Conservation (phyloP, 2,329 filamentous ascomycete genomes). For the Colletotrichum kahawae region DNA sequence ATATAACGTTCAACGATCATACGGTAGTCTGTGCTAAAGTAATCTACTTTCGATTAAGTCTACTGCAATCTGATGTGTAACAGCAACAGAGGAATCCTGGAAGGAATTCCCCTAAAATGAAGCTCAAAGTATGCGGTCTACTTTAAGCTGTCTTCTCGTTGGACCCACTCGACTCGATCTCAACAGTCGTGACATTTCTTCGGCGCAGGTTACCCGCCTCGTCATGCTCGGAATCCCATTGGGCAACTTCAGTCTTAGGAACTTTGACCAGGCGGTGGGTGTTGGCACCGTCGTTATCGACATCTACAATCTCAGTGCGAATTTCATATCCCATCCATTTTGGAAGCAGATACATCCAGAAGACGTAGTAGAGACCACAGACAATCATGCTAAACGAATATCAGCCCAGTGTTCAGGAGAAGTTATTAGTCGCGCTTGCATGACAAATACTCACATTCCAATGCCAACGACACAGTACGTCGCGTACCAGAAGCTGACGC, state of each 20-base stretch:
- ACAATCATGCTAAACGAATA: conserved; percentile 44
- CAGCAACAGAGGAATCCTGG: not conserved
- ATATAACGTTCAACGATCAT: not conserved
- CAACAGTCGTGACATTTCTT: not conserved
- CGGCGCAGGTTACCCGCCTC: conserved; percentile 39
- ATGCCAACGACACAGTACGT: conserved; percentile 72
- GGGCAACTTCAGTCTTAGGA: conserved; percentile 50
- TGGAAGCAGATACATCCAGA: conserved; percentile 64
- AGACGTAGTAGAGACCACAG: conserved; percentile 62
- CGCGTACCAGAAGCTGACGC: conserved; percentile 77
- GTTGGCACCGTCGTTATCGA: conserved; percentile 47
- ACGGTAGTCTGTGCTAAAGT: not conserved
- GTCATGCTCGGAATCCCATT: conserved; percentile 67
- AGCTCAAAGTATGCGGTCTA: not conserved
- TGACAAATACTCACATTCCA: conserved; percentile 57
- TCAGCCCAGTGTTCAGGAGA: not conserved
- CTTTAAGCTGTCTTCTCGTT: not conserved
- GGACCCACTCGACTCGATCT: conserved; percentile 5
- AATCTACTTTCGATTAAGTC: not conserved
- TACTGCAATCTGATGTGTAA: not conserved
- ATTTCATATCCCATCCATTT: conserved; percentile 57
- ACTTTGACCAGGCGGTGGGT: conserved; percentile 58
- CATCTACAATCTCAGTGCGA: conserved; percentile 56
- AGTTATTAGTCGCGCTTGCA: too few species aligned
- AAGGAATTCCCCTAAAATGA: not conserved